Evolutionary conservation across 2,329 filamentous ascomycete genomes (phyloP).

Genomic region (Gnomoniopsis sp.): DNA sequence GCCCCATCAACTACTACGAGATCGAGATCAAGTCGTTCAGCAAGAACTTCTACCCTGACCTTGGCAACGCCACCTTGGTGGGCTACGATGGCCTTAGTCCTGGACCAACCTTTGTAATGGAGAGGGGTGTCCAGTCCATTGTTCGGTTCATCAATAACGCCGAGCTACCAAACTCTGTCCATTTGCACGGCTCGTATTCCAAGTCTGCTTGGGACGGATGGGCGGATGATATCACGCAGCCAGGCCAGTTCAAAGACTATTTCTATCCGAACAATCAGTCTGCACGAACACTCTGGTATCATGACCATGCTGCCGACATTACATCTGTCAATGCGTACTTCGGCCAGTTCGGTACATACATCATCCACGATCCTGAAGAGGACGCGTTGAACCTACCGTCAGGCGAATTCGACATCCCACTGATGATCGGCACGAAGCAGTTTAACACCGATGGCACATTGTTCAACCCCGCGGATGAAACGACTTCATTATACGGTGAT

Average conservation of each 20-base stretch:
- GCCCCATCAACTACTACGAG: conserved; percentile 34
- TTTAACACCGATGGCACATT: not conserved
- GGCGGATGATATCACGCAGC: conserved; percentile 44
- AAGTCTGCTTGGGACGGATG: conserved; percentile 47
- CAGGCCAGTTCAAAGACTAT: conserved; percentile 58
- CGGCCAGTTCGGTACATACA: conserved; percentile 55
- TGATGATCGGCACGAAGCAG: not conserved
- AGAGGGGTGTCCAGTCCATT: conserved; percentile 46
- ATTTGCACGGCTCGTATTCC: conserved; percentile 53
- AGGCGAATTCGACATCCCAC: not conserved
- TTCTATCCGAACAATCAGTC: conserved; percentile 57
- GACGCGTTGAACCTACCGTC: conserved; percentile 44
- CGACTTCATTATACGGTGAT: not conserved
- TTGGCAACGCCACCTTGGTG: conserved; percentile 27
- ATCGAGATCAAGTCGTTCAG: conserved; percentile 30
- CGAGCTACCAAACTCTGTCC: conserved; percentile 40
- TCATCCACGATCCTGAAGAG: conserved; percentile 48
- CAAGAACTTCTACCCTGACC: conserved; percentile 35
- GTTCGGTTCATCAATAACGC: conserved; percentile 52
- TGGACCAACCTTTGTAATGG: conserved; percentile 50
- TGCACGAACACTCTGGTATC: conserved; percentile 56
- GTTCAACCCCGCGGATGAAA: not conserved
- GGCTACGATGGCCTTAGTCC: conserved; percentile 55
- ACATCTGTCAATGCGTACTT: conserved; percentile 54
- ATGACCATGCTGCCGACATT: conserved; percentile 40